Evolutionary conservation across 225 moss, liverwort and hornwort species (phyloP).

Genomic region (Antitrichia curtipendula): DNA sequence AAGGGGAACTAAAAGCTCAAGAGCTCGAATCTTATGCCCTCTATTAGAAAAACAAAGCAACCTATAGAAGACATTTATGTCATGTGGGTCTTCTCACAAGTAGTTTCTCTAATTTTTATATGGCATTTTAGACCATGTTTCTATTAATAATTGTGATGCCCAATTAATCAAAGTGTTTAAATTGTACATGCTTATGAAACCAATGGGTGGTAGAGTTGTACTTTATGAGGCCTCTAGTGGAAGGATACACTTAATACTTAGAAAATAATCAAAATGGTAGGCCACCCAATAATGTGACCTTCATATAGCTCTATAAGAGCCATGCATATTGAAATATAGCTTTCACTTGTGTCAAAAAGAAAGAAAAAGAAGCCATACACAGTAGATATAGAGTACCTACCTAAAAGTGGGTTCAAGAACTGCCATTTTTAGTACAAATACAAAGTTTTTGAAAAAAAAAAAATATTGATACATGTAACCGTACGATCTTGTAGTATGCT

Average conservation of each 20-base stretch:
- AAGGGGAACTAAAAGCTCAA: background rate
- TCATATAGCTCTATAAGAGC: background rate
- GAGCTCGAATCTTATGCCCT: background rate
- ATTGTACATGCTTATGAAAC: background rate
- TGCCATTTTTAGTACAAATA: no score
- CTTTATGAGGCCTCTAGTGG: background rate
- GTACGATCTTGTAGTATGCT: no score
- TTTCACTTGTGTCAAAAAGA: background rate
- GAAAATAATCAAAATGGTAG: background rate
- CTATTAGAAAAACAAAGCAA: background rate
- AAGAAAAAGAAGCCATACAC: no score
- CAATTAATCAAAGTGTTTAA: background rate
- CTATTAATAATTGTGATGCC: no score
- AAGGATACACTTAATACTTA: background rate
- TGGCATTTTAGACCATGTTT: background rate
- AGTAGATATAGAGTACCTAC: no score
- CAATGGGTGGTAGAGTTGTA: accelerated
- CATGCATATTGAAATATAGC: background rate
- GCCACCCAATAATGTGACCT: background rate
- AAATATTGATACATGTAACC: no score
- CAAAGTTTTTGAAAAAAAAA: no score
- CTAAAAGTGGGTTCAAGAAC: no score
- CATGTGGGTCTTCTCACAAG: accelerated
- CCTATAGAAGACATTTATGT: background rate
- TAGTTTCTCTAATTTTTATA: background rate